Conservation (phyloP, 2,329 filamentous ascomycete species). For the Endoconidiophora laricicola region DNA sequence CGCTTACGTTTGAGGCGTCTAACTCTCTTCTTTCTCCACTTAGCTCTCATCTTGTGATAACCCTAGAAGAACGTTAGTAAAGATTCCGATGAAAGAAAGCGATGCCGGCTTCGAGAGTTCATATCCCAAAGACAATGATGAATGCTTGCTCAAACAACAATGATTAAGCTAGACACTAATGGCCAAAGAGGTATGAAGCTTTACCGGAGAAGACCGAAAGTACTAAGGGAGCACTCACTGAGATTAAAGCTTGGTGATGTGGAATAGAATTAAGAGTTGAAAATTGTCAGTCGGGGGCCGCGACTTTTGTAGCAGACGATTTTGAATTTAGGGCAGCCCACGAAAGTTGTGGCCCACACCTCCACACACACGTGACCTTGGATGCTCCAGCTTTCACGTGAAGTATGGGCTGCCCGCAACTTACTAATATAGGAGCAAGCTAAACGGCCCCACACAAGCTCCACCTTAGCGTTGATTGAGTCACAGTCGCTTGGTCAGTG, state of each 20-base stretch:
- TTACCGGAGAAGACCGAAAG: background rate
- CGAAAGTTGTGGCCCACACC: constrained; percentile 10
- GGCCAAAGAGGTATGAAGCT: background rate
- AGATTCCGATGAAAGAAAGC: background rate
- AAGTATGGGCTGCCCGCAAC: background rate
- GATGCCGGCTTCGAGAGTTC: background rate
- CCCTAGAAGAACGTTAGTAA: constrained; percentile 18
- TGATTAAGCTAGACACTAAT: background rate
- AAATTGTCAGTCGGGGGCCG: background rate
- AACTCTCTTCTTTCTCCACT: constrained; percentile 99
- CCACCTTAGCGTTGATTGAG: constrained; percentile 8
- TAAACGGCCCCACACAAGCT: constrained; percentile 6
- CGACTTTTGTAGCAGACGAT: constrained; percentile 13
- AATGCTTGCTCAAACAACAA: background rate
- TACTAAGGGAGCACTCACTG: constrained; percentile 9
- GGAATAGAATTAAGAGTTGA: constrained; percentile 3
- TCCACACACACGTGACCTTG: constrained; percentile 9
- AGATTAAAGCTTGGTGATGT: constrained; percentile 13
- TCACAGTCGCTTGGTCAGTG: constrained; percentile 2
- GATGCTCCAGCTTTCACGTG: constrained; percentile 8
- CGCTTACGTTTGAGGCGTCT: constrained; percentile 98
- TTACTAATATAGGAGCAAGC: background rate
- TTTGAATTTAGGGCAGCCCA: constrained; percentile 13
- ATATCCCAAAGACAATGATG: no score
- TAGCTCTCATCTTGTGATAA: constrained; percentile 62